Base-by-base conservation (phyloP, 768 basidiomycete species). In the Pisolithus sp. region DNA sequence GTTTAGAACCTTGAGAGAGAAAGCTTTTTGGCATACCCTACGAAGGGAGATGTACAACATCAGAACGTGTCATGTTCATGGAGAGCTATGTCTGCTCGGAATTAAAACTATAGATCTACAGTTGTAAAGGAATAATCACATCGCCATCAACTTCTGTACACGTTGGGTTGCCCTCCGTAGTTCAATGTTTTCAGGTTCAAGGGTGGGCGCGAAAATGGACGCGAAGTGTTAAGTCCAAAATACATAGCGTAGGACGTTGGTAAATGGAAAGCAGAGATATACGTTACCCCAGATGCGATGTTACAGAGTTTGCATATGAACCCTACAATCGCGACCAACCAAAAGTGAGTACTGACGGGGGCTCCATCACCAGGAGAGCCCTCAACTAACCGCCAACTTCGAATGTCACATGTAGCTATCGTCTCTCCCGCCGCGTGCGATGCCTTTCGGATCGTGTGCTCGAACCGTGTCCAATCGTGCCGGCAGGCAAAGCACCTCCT, bases 1-100 rank as follows among this genome's bases (percentile, higher is more conserved):
- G 95, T 52, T 74, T 97, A 58, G 89, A 90, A 59, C 94, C 94
- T 40, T 97, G 70, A 73, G 30, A 36, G 21, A 20, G 20, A 34
- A 41, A 49, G 15, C 17, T 18, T 39, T 30, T 39, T 15, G 5
- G 26, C 9, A 17, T 26, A 45, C 17, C 24, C 17, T 13, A 28
- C n/a, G 26, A 28, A 23, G 9, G 21, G 40, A 41, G 10, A 4
- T 41, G 18, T n/a, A 8, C 18, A n/a, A 7, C 18, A 41, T 15
- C 23, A 15, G 15, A 45, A 45, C 18, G n/a, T 28, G 43, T 45
- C 24, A 24, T 26, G 52, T 53, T 43, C 15, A 40, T 40, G n/a
- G 20, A 49, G 34, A 26, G 13, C 8, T 34, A 52, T 28, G 49
- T 23, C 18, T 50, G 44, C 42, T 23, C 42, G 23, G 43, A 45